Base-by-base conservation (phyloP, 1,139 yeast species). In the Scheffersomyces cryptocercus region DNA sequence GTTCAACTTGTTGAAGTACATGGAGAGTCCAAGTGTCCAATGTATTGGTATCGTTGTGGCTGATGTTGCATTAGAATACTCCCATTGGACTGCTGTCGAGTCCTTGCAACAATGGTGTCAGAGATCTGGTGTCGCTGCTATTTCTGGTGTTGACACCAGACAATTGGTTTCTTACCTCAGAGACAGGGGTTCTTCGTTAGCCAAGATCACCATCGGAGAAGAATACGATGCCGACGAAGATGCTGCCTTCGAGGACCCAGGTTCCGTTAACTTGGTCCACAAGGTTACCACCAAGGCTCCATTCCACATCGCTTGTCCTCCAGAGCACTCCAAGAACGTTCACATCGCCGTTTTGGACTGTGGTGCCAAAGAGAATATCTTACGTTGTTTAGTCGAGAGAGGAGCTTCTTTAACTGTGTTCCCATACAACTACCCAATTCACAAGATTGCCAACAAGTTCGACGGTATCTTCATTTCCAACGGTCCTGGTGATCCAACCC, bases 1-100 rank as follows among this genome's bases (percentile, higher is more conserved):
- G 64, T 91, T 71, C 70, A 86, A 88, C 58, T 75, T 93, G 56
- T 79, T 91, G 62, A 89, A 88, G 67, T 88, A 88, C 68, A 85
- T 93, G 72, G 99, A 93, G 71, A 83, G 93, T 44, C 95, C 97
- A 11, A 80, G 80, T 53, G 84, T 88, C 47, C 98, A 93, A 69
- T 91, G 97, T 69, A 85, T 87, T 53, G 99, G 98, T 56, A 89
- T 93, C 47, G 96, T 93, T 40, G 99, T 93, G 38, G 89, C 96
- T 35, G 97, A 93, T 61, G 97, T 83, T 46, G 98, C 99, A 28
- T 80, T 91, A 75, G 82, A 89, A 64, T 89, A 93, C 69, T 88
- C 97, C 16, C 99, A 93, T 67, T 93, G 99, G 99, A 91, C 98
- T 35, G 99, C 99, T 4, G 97, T 93, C 35, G 98, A 93, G 72